Evolutionary conservation across 169 alveolate genomes (phyloP).

Genomic region (Theileria sp.): DNA sequence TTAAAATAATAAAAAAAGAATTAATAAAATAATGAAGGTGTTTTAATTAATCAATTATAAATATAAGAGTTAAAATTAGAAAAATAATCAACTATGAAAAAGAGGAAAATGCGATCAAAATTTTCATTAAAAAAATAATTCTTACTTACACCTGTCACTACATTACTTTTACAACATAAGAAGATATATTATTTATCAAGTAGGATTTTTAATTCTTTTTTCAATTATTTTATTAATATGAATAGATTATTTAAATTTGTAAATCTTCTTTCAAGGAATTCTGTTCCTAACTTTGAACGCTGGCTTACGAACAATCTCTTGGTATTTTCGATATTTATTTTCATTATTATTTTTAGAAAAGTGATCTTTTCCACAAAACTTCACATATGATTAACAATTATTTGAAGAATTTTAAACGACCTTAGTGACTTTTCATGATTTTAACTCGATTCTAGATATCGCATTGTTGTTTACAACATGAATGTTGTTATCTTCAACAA

Average conservation of each 20-base stretch:
- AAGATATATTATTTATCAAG: background rate
- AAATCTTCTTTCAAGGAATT: conserved; percentile 36
- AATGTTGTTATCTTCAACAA: background rate
- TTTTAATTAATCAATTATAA: too few species aligned
- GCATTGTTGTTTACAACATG: conserved; percentile 3
- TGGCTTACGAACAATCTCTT: conserved; percentile 52
- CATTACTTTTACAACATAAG: background rate
- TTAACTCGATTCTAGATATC: background rate
- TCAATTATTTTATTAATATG: conserved; percentile 12
- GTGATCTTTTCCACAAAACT: conserved; percentile 39
- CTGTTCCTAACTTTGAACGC: conserved; percentile 44
- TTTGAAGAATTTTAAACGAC: conserved; percentile 29
- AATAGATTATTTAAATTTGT: conserved; percentile 28
- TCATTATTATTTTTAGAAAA: conserved; percentile 12
- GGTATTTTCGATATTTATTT: conserved; percentile 14
- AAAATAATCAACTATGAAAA: too few species aligned
- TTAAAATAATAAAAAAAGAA: background rate
- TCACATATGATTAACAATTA: conserved; percentile 33
- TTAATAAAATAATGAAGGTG: background rate
- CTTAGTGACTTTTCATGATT: background rate
- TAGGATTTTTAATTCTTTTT: background rate
- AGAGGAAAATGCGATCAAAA: background rate
- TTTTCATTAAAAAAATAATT: background rate
- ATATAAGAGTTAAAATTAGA: background rate
- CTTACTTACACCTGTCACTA: background rate